phyloP scores from a whole-genome alignment of 768 basidiomycete species.

The Strobilomyces echinocephalus region DNA sequence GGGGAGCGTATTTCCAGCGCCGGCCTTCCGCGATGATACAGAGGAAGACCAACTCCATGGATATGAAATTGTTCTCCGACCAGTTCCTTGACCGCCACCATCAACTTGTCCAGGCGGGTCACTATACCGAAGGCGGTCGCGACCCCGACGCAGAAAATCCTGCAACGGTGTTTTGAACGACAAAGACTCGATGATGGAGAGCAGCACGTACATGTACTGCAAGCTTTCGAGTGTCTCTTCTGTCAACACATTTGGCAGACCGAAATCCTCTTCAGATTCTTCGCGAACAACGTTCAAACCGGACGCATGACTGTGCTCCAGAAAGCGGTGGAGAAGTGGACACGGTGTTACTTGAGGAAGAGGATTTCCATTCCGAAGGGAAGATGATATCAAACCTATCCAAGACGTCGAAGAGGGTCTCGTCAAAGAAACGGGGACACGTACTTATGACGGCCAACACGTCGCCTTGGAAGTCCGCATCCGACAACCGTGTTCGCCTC shows the following conservation, averaged over 20 bases:
- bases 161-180: conserved; percentile 17
- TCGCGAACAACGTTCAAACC: conserved; percentile 65
- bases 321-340: conserved; percentile 48
- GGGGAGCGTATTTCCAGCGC: conserved; percentile 32
- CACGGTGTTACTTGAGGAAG: conserved; percentile 86
- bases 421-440: conserved; percentile 14
- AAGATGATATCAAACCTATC: conserved; percentile 69
- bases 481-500: conserved; percentile 66
- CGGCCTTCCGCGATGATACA: conserved; percentile 17
- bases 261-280: conserved; percentile 70
- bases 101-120: conserved; percentile 68
- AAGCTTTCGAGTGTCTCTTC: conserved; percentile 70
- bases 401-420: neutral
- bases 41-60: conserved; percentile 50
- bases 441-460: conserved; percentile 75
- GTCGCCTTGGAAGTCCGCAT: conserved; percentile 81
- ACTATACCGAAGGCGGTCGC: conserved; percentile 66
- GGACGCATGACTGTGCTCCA: conserved; percentile 37
- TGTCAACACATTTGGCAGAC: conserved; percentile 65
- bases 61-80: conserved; percentile 87
- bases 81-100: conserved; percentile 79
- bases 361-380: conserved; percentile 67
- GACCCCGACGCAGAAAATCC: conserved; percentile 69
- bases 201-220: conserved; percentile 66
- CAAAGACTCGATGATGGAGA: too few species aligned